Evolutionary conservation across 148 eudicot species (phyloP).

Genomic region (Hydrangea macrophylla): DNA sequence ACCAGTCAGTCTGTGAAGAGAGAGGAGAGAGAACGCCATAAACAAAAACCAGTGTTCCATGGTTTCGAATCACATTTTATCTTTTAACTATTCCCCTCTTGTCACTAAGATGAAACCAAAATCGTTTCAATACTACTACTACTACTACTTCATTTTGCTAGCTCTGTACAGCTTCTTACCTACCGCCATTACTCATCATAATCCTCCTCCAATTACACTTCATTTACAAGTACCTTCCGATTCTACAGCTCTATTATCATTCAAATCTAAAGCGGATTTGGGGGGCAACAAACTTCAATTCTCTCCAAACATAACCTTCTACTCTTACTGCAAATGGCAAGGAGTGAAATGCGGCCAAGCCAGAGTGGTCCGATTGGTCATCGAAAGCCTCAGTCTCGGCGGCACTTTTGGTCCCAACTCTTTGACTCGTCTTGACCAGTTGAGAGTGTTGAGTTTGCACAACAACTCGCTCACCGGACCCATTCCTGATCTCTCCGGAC

Average conservation of each 20-base stretch:
- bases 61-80: neutral
- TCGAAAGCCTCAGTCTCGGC: slow-evolving; percentile 21
- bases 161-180: neutral
- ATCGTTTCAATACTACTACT: neutral
- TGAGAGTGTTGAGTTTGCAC: slow-evolving; percentile 45
- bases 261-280: slow-evolving; percentile 42
- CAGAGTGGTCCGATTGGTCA: slow-evolving; percentile 33
- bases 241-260: slow-evolving; percentile 33
- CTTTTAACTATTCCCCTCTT: too few relatives aligned
- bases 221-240: slow-evolving; percentile 20
- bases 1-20: neutral
- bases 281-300: slow-evolving; percentile 26
- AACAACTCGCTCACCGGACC: slow-evolving; percentile 57
- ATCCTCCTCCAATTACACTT: neutral
- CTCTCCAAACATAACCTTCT: slow-evolving; percentile 16
- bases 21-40: neutral
- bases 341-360: slow-evolving; percentile 33
- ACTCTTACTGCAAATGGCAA: slow-evolving; percentile 46
- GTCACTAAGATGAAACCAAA: neutral
- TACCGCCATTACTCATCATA: neutral
- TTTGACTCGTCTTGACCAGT: slow-evolving; percentile 44
- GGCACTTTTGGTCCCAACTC: slow-evolving; percentile 39
- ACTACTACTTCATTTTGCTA: neutral
- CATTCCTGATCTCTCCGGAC: slow-evolving; percentile 41
- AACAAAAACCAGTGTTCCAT: neutral